Percentiles rank a stretch among this genome's conserved stretches.
These are phyloP conservation scores for Starmerella scarabaei DNA, from an alignment of 805 yeast species.

Conservation along the genomic window DNA sequence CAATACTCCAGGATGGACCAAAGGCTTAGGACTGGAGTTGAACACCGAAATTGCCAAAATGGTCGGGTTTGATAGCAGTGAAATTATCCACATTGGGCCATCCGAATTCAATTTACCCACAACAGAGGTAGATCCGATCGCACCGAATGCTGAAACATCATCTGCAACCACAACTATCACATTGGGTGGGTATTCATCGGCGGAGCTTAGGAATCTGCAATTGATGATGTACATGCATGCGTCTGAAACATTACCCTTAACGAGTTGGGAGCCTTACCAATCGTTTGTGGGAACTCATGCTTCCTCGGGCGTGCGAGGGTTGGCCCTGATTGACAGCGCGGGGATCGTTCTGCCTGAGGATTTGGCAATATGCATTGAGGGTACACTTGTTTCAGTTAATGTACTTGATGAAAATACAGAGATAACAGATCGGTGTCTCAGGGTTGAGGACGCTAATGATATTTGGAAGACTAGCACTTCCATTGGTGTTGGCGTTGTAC, in stretches of 20 bases:
- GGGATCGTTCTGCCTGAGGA: constrained; percentile 22
- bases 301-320: constrained; percentile 16
- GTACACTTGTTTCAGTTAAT: constrained; percentile 26
- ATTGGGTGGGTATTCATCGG: constrained; percentile 15
- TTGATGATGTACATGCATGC: constrained; percentile 24
- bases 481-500: constrained; percentile 49
- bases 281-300: constrained; percentile 18
- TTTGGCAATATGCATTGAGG: constrained; percentile 23
- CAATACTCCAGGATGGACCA: constrained; percentile 85
- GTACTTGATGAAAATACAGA: not conserved
- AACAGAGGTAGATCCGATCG: constrained; percentile 7
- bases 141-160: not conserved
- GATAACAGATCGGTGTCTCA: not conserved
- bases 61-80: constrained; percentile 39
- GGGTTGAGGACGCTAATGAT: constrained; percentile 3
- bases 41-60: constrained; percentile 33
- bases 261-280: constrained; percentile 25
- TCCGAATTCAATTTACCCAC: constrained; percentile 21
- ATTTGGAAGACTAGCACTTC: constrained; percentile 25
- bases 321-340: constrained; percentile 19
- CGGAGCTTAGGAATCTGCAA: constrained; percentile 22
- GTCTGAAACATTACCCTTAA: constrained; percentile 23
- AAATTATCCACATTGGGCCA: constrained; percentile 41
- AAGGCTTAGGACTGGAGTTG: constrained; percentile 68
- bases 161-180: constrained; percentile 27